Evolutionary conservation across 441 rosid genomes (phyloP).

Genomic region (Populus hybrid): DNA sequence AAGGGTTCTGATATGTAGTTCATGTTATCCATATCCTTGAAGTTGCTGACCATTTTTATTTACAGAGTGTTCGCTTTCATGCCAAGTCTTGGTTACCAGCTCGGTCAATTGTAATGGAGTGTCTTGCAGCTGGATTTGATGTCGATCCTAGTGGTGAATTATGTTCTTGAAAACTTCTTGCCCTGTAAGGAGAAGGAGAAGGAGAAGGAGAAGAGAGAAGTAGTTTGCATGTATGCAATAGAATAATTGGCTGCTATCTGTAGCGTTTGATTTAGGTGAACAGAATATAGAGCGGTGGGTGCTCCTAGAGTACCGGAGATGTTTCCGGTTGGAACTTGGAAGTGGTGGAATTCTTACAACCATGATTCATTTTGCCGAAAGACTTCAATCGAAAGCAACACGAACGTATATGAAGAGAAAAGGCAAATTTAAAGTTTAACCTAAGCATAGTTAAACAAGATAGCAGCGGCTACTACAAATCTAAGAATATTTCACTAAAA

Average conservation of each 20-base stretch:
- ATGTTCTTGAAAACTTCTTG: slow-evolving; percentile 67
- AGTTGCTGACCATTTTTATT: slow-evolving; percentile 3
- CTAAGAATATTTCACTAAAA: neutral
- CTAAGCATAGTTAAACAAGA: neutral
- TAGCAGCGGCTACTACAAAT: neutral
- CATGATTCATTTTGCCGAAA: neutral
- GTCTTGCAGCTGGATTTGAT: slow-evolving; percentile 56
- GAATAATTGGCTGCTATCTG: neutral
- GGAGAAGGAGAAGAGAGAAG: neutral
- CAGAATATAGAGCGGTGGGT: too few species aligned
- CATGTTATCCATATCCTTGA: neutral
- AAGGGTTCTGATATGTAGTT: neutral
- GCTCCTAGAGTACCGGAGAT: too few species aligned
- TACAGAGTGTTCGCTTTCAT: slow-evolving; percentile 67
- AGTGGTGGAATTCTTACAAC: too few species aligned
- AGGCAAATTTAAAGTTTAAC: neutral
- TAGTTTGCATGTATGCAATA: neutral
- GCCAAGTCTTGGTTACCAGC: slow-evolving; percentile 90
- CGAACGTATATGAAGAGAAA: neutral
- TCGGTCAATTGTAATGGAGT: slow-evolving; percentile 71
- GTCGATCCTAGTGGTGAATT: slow-evolving; percentile 79
- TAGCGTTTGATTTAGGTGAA: neutral
- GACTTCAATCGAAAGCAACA: neutral
- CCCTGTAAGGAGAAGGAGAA: slow-evolving; percentile 27
- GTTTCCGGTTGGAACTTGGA: too few species aligned